These are phyloP conservation scores for Neophaeococcomyces mojaviensis DNA, from an alignment of 2,329 filamentous ascomycete species.

Conservation along the genomic window DNA sequence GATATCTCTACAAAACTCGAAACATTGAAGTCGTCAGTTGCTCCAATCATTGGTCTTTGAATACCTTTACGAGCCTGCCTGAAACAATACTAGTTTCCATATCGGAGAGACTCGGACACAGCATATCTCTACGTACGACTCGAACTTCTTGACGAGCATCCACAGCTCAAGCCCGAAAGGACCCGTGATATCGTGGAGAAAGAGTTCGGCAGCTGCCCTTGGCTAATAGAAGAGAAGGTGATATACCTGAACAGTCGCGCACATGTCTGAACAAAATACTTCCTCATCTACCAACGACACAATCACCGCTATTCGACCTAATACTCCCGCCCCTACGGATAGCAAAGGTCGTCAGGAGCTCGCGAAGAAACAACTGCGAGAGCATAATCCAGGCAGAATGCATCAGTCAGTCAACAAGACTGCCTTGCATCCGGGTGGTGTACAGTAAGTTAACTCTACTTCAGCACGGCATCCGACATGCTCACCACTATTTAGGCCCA, in stretches of 20 bases:
- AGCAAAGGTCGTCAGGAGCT: slow-evolving; percentile 20
- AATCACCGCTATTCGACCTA: slow-evolving; percentile 14
- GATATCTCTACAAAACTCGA: neutral
- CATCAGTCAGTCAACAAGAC: slow-evolving; percentile 75
- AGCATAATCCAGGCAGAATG: slow-evolving; percentile 32
- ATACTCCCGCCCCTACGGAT: slow-evolving; percentile 19
- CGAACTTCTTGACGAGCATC: neutral
- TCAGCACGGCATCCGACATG: slow-evolving; percentile 3
- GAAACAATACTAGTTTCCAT: neutral
- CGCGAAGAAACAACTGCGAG: slow-evolving; percentile 19
- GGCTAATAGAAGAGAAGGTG: slow-evolving; percentile 7
- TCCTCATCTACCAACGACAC: neutral
- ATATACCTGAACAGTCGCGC: slow-evolving; percentile 4
- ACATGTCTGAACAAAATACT: slow-evolving; percentile 4
- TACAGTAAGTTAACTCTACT: slow-evolving; percentile 58
- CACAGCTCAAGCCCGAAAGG: slow-evolving; percentile 2
- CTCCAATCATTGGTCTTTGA: neutral
- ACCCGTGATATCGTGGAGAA: slow-evolving; percentile 10
- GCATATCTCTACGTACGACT: neutral
- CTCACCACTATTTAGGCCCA: slow-evolving; percentile 51
- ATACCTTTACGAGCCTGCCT: neutral
- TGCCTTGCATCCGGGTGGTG: slow-evolving; percentile 79
- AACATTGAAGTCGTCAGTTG: neutral
- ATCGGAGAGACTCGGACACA: neutral
- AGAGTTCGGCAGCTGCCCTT: slow-evolving; percentile 3